Evolutionary conservation across 106 monocot genomes (phyloP).

Genomic region (Allium cepa): DNA sequence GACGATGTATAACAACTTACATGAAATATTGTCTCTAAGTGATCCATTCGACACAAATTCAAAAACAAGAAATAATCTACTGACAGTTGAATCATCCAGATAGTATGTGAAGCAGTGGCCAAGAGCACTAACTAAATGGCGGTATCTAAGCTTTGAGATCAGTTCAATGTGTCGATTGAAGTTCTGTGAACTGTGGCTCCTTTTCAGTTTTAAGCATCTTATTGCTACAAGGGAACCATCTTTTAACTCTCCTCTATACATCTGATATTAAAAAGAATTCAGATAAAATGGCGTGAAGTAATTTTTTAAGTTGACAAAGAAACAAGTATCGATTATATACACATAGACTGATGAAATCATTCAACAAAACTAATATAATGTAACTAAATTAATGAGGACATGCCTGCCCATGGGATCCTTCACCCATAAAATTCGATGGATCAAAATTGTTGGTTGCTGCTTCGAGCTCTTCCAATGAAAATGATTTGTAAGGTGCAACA

Average conservation of each 20-base stretch:
- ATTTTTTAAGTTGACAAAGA: too few relatives aligned
- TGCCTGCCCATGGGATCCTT: constrained; percentile 87
- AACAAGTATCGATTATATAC: too few relatives aligned
- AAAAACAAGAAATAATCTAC: constrained; percentile 75
- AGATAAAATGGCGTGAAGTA: too few relatives aligned
- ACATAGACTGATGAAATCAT: background rate
- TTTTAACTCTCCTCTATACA: constrained; percentile 71
- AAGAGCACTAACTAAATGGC: constrained; percentile 80
- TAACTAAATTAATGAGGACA: background rate
- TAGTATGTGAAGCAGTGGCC: constrained; percentile 92
- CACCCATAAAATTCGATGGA: constrained; percentile 64
- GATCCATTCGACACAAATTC: constrained; percentile 83
- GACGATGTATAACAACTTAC: constrained; percentile 24
- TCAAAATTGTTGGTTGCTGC: constrained; percentile 87
- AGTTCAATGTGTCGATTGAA: constrained; percentile 74
- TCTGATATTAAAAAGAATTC: constrained; percentile 24
- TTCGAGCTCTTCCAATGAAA: constrained; percentile 94
- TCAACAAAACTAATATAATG: background rate
- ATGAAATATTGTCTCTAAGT: constrained; percentile 63
- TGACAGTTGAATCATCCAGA: constrained; percentile 71
- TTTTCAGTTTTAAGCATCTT: constrained; percentile 79
- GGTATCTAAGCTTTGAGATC: constrained; percentile 90
- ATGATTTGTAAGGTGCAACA: constrained; percentile 69
- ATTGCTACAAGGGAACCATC: constrained; percentile 73
- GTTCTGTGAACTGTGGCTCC: constrained; percentile 42